These are phyloP conservation scores for Hypoxylon sp. DNA, from an alignment of 2,329 filamentous ascomycete genomes.

Conservation along the genomic window DNA sequence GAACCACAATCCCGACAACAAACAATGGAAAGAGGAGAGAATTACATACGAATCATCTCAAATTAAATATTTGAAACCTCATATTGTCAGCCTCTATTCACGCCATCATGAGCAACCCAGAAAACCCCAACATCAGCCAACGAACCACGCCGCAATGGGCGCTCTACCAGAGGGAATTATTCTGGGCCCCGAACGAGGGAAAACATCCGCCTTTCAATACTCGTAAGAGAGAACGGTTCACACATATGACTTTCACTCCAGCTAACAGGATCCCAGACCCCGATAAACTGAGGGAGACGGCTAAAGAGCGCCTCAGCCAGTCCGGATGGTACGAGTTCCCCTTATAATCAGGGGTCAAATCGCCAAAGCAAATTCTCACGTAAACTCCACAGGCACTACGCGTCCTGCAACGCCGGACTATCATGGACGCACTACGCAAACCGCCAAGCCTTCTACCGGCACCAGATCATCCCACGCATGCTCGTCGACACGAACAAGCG, in stretches of 20 bases:
- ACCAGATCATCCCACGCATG: slow-evolving; percentile 73
- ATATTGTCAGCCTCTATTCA: neutral
- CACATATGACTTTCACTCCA: neutral
- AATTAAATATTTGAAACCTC: neutral
- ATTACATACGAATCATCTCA: neutral
- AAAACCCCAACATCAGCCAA: slow-evolving; percentile 48
- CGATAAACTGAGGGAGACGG: slow-evolving; percentile 70
- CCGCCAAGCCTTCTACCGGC: slow-evolving; percentile 74
- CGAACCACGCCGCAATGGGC: slow-evolving; percentile 51
- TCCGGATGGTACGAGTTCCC: slow-evolving; percentile 64
- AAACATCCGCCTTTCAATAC: slow-evolving; percentile 50
- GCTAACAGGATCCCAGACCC: slow-evolving; percentile 61
- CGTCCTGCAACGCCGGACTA: slow-evolving; percentile 69
- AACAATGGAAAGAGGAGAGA: slow-evolving; percentile 11
- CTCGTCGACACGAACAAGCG: slow-evolving; percentile 73
- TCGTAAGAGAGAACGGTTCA: slow-evolving; percentile 29
- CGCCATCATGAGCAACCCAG: slow-evolving; percentile 49
- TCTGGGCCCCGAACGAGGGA: slow-evolving; percentile 52
- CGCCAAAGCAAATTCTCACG: slow-evolving; percentile 2
- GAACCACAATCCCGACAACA: neutral
- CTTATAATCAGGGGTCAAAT: neutral
- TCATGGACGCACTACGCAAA: slow-evolving; percentile 69
- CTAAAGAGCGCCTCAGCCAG: slow-evolving; percentile 68
- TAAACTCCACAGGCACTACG: slow-evolving; percentile 60
- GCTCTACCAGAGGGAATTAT: slow-evolving; percentile 49